Evolutionary conservation across 1,139 yeast species (phyloP), one percentile per base, ranked within the genome.

Genomic region (Lodderomyces jiufengensis): DNA sequence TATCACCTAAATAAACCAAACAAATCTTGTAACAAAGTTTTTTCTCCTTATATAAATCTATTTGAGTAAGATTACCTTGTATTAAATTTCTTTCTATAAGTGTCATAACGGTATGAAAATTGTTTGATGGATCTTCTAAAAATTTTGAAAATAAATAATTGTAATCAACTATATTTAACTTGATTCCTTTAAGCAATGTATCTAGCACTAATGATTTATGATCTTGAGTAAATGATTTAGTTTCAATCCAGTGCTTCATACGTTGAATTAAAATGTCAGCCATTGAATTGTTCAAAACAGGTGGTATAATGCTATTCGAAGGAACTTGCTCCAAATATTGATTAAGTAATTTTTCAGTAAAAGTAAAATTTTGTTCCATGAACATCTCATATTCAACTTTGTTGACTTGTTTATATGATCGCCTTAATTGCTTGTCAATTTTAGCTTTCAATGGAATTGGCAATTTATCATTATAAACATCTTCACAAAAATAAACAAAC

Each of bases 31-130:
- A 44, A 26, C 45, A 43, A 12, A 39, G 28, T 25, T 31, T 30
- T 26, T 44, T 44, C n/a, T 41, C 40, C 16, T 24, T 22, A 21
- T 36, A 36, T 4, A 29, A 14, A 2, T 31, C 27, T 1, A 26
- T 7, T 8, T 32, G 16, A 9, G 27, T 51, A 51, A 61, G 55
- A 40, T 55, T 63, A 2, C 65, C 69, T 5, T 49, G 29, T 2
- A 61, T 54, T 34, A 69, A 51, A 38, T 57, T 44, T 9, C 50
- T 43, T 42, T 69, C 73, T 32, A 63, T 52, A 20, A 49, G 45
- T 2, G 39, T 38, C 13, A 69, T 43, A 9, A 57, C 45, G 8
- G 43, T 23, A n/a, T 38, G 38, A 8, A 61, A 39, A 8, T 44
- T 37, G 10, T 40, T 32, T 12, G 22, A 10, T 3, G 31, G 25